These are phyloP conservation scores for Zygosaccharomyces bisporus DNA, from an alignment of 805 yeast genomes.

Conservation along the genomic window DNA sequence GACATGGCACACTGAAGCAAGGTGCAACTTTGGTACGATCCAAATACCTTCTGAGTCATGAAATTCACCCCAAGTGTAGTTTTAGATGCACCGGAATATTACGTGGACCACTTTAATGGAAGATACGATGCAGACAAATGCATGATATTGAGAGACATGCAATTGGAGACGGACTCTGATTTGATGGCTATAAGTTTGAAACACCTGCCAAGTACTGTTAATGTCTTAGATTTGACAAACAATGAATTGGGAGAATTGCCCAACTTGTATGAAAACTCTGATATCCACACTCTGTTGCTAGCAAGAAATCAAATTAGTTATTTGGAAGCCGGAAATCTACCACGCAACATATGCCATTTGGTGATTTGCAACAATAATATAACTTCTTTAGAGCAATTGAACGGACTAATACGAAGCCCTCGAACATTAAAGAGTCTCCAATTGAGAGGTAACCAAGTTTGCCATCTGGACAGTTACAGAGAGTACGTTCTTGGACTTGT, in stretches of 20 bases:
- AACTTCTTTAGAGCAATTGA: conserved; percentile 47
- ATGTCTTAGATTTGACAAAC: conserved; percentile 70
- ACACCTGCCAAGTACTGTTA: conserved; percentile 42
- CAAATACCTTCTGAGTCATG: conserved; percentile 36
- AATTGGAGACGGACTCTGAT: conserved; percentile 42
- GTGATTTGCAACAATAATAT: conserved; percentile 48
- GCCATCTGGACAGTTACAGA: conserved; percentile 52
- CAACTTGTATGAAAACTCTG: conserved; percentile 44
- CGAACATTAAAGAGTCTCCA: conserved; percentile 46
- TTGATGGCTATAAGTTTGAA: conserved; percentile 41
- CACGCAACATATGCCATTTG: conserved; percentile 43
- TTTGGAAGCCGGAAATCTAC: conserved; percentile 38
- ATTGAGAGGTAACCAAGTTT: conserved; percentile 57
- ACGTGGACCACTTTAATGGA: conserved; percentile 39
- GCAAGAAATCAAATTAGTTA: conserved; percentile 56
- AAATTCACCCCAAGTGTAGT: conserved; percentile 52
- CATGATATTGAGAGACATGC: conserved; percentile 29
- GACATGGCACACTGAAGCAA: not conserved
- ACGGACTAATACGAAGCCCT: conserved; percentile 41
- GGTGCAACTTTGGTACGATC: not conserved
- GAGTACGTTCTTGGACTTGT: conserved; percentile 53
- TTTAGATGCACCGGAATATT: conserved; percentile 47
- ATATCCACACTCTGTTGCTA: conserved; percentile 49
- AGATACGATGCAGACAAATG: conserved; percentile 27
- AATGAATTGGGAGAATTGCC: conserved; percentile 61